Evolutionary conservation across 1,284 basidiomycete species (phyloP), one percentile per base, ranked within the genome.

Genomic region (Apiotrichum porosum): DNA sequence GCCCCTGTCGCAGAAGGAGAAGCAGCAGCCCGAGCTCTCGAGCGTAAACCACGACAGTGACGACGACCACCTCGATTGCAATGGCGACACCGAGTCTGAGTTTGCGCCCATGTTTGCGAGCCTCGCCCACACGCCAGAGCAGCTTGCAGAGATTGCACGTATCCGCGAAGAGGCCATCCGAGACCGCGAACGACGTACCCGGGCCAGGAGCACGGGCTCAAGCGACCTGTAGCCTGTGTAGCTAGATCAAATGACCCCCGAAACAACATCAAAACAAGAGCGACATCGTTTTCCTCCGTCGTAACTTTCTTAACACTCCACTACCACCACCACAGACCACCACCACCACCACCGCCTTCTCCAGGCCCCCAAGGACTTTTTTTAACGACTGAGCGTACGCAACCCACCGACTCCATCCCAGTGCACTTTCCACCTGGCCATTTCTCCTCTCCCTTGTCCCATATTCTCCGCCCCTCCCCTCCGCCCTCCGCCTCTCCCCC

Each of bases 91-190:
- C 14, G 38, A 48, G 17, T 49, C 34, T 15, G 38, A 48, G 17
- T 49, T 36, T 15, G 54, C 54, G 37, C 68, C 68, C 15, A 63
- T 67, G 49, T 71, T 68, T 41, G 65, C 67, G 0, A 61, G 57
- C 23, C 47, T 71, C 14, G 67, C 68, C 6, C 68, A 71, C 48
- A 71, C 68, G 9, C 65, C 65, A 3, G 65, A 62, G 33, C 67
- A 71, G 43, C 40, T 68, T n/a, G 60, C 57, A 19, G 65, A 69
- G 44, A 68, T 71, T 51, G 52, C 56, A 14, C 55, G 56, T 22
- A 56, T 64, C 54, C 52, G 61, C 23, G 59, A 62, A 38, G 37
- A 44, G 19, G 58, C 61, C 2, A 42, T 52, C 19, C 46, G 54
- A 3, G 39, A 52, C 12, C 49, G 54, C 17, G 48, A 52, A 30